Evolutionary conservation across 306 rosid genomes (phyloP).

Genomic region (Delonix regia): DNA sequence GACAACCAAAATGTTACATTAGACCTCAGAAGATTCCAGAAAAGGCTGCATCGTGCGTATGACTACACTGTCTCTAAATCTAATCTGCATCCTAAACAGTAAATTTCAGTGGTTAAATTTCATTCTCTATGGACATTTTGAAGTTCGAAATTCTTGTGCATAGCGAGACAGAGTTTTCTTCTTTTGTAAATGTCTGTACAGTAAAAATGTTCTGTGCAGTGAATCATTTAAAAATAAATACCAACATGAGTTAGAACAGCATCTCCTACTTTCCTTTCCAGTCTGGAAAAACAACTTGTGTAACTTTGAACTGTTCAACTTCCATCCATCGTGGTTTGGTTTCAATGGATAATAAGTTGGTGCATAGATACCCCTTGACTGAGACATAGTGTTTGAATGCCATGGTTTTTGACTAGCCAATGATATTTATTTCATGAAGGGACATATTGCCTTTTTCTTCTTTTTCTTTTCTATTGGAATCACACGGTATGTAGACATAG

Average conservation of each 20-base stretch:
- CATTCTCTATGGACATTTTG: not conserved
- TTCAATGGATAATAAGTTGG: no score
- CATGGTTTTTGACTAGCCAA: not conserved
- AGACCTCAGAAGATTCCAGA: slow-evolving; percentile 69
- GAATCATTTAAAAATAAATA: not conserved
- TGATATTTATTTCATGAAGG: not conserved
- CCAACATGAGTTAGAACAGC: not conserved
- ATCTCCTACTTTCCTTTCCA: not conserved
- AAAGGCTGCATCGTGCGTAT: slow-evolving; percentile 67
- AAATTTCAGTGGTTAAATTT: slow-evolving; percentile 19
- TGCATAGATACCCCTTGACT: not conserved
- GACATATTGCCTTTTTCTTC: not conserved
- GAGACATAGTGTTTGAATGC: not conserved
- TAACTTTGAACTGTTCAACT: not conserved
- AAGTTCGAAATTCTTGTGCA: slow-evolving; percentile 5
- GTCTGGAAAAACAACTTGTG: not conserved
- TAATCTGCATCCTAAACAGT: slow-evolving; percentile 35
- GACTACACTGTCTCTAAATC: slow-evolving; percentile 42
- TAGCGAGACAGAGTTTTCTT: not conserved
- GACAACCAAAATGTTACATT: slow-evolving; percentile 75
- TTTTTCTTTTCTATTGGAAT: not conserved
- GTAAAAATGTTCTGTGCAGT: not conserved
- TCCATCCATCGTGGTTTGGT: not conserved
- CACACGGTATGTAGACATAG: not conserved
- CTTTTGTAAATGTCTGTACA: not conserved